These are phyloP conservation scores for Podospora pseudopauciseta DNA, from an alignment of 495 filamentous ascomycete genomes.

Conservation along the genomic window DNA sequence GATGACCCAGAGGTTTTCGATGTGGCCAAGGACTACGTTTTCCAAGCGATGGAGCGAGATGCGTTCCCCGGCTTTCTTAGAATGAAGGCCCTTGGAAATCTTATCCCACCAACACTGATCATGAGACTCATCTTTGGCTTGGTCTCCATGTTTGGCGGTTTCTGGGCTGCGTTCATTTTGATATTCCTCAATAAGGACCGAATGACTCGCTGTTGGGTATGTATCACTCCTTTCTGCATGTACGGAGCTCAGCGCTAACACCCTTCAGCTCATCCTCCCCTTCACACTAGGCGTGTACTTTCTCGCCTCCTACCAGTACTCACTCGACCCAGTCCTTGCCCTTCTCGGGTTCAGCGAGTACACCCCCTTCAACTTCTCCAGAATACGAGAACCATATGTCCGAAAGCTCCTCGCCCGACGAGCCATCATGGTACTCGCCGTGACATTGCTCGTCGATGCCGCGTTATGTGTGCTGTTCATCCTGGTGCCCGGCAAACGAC, in stretches of 20 bases:
- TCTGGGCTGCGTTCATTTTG: slow-evolving; percentile 89
- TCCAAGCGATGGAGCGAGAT: slow-evolving; percentile 98
- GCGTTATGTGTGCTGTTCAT: slow-evolving; percentile 80
- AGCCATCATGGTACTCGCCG: slow-evolving; percentile 66
- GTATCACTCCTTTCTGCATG: slow-evolving; percentile 23
- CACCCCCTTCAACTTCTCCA: slow-evolving; percentile 84
- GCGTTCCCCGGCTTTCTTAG: slow-evolving; percentile 95
- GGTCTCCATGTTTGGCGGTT: slow-evolving; percentile 79
- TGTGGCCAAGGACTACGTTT: slow-evolving; percentile 96
- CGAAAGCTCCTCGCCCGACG: slow-evolving; percentile 77
- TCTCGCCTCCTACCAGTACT: slow-evolving; percentile 88
- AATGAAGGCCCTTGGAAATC: slow-evolving; percentile 89
- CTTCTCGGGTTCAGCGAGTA: slow-evolving; percentile 91
- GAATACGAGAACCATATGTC: slow-evolving; percentile 84
- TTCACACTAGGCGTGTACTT: slow-evolving; percentile 87
- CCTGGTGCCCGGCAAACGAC: slow-evolving; percentile 83
- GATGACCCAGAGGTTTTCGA: slow-evolving; percentile 98
- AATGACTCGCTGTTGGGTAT: slow-evolving; percentile 75
- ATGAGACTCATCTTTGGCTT: slow-evolving; percentile 82
- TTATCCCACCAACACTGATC: slow-evolving; percentile 83
- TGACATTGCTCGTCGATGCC: slow-evolving; percentile 70
- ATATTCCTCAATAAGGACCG: slow-evolving; percentile 83
- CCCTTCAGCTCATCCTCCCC: slow-evolving; percentile 75
- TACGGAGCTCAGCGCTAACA: slow-evolving; percentile 23
- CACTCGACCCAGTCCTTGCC: slow-evolving; percentile 85